Base-by-base conservation (phyloP, 2,329 filamentous ascomycete genomes). In the Alternaria ethzedia region DNA sequence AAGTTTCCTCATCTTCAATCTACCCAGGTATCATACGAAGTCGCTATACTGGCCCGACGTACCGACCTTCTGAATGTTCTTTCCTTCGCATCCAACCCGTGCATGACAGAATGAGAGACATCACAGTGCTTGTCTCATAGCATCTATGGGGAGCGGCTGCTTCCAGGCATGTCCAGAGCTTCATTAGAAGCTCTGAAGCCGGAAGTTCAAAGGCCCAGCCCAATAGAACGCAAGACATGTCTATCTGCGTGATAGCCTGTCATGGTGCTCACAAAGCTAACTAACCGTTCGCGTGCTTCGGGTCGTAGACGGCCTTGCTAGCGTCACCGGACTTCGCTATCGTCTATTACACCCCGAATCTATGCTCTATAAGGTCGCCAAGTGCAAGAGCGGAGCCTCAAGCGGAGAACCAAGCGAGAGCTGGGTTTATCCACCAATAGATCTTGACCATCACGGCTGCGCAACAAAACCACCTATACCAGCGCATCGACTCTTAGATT, bases 401-500 rank as follows among this genome's bases (percentile, higher is more conserved):
- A 60, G 57, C 52, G 47, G 54, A 59, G 36, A 45, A 51, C 46
- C 32, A 57, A 50, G 47, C 47, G 36, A 45, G 25, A 13, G 20
- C n/a, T 30, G n/a, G 25, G 50, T 60, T 66, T 66, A 61, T 66
- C 64, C 64, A 61, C 64, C 64, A 66, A 66, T 66, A 10, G 54
- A 46, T 41, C 30, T 41, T 12, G 15, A 32, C 25, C 44, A 28
- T 25, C 23, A 49, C 21, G 23, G 28, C 26, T 49, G 50, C 41
- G 30, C 52, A 60, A 47, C 44, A 63, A 63, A 51, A 66, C 52
- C 15, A 57, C 23, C 8, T 57, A 21, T 30, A 52, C 12, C 46
- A 52, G 30, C 49, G 21, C 10, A 20, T 41, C 17, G 13, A 21
- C 21, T 41, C 13, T 26, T 15, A 47, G 21, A 23, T 15, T 11